Conservation (phyloP, 2,329 filamentous ascomycete species). For the Fusarium staphyleae region DNA sequence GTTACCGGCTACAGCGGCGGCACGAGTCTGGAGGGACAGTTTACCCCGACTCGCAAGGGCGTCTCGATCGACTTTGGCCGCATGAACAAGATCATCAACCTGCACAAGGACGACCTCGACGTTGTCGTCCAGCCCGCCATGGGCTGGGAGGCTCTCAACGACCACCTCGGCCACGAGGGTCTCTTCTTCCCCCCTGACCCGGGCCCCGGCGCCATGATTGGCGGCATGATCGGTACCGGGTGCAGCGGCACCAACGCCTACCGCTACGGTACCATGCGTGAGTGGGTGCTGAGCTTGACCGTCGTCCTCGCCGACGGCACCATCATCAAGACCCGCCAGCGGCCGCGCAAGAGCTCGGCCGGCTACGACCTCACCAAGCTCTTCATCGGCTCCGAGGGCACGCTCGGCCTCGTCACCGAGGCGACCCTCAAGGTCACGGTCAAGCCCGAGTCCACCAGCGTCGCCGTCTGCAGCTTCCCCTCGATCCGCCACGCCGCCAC, state of each 20-base stretch:
- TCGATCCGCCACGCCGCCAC: slow-evolving; percentile 74
- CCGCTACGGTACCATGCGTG: slow-evolving; percentile 92
- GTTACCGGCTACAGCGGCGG: slow-evolving; percentile 89
- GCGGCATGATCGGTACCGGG: slow-evolving; percentile 81
- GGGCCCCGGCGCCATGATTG: slow-evolving; percentile 90
- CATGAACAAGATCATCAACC: slow-evolving; percentile 80
- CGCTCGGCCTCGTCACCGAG: slow-evolving; percentile 89
- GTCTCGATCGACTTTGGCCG: slow-evolving; percentile 85
- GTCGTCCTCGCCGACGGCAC: slow-evolving; percentile 92
- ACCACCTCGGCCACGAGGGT: slow-evolving; percentile 73
- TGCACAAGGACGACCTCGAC: slow-evolving; percentile 81
- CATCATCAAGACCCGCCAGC: slow-evolving; percentile 85
- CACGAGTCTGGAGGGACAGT: slow-evolving; percentile 89
- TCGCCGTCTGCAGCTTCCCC: slow-evolving; percentile 72
- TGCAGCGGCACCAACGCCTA: slow-evolving; percentile 87
- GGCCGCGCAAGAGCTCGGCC: slow-evolving; percentile 87
- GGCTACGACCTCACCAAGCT: slow-evolving; percentile 91
- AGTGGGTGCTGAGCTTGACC: slow-evolving; percentile 88
- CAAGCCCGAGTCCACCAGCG: slow-evolving; percentile 78
- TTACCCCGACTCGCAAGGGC: slow-evolving; percentile 80
- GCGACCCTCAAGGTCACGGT: slow-evolving; percentile 87
- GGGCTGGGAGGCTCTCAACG: slow-evolving; percentile 87
- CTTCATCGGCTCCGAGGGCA: slow-evolving; percentile 91
- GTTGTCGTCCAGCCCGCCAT: slow-evolving; percentile 81
- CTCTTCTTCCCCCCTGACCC: slow-evolving; percentile 94